Conservation (phyloP, 2,329 filamentous ascomycete genomes). For the Talaromyces rugulosus region DNA sequence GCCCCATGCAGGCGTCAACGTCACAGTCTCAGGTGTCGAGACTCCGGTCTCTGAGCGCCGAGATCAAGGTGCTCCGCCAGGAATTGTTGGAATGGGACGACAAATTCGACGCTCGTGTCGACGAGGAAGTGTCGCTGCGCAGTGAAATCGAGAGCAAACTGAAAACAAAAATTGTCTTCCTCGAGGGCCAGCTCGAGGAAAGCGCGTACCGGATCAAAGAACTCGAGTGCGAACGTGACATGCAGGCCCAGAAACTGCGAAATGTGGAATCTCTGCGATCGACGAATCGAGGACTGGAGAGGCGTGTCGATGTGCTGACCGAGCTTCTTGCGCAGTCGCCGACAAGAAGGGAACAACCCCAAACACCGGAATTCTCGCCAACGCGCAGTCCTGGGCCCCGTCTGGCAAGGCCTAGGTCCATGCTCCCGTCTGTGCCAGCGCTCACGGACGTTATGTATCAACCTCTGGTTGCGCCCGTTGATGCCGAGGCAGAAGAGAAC, state of each 20-base stretch:
- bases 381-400: conserved; percentile 10
- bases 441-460: conserved; percentile 4
- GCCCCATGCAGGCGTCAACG: conserved; percentile 37
- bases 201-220: conserved; percentile 27
- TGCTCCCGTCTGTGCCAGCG: conserved; percentile 13
- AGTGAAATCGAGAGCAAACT: conserved; percentile 25
- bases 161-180: conserved; percentile 25
- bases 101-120: conserved; percentile 30
- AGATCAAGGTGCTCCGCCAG: conserved; percentile 28
- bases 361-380: conserved; percentile 16
- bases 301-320: conserved; percentile 33
- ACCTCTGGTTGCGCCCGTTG: background rate
- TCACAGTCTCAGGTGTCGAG: conserved; percentile 31
- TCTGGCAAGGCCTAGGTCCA: conserved; percentile 15
- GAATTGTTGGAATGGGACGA: conserved; percentile 27
- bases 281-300: conserved; percentile 29
- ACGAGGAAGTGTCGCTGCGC: conserved; percentile 26
- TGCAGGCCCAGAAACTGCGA: conserved; percentile 28
- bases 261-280: conserved; percentile 27
- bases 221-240: conserved; percentile 28
- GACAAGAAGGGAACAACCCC: conserved; percentile 16
- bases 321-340: conserved; percentile 34
- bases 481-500: background rate
- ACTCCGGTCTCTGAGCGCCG: conserved; percentile 28
- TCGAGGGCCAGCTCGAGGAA: conserved; percentile 28